These are phyloP conservation scores for Lactarius trivialis DNA, from an alignment of 768 basidiomycete genomes.

Conservation along the genomic window DNA sequence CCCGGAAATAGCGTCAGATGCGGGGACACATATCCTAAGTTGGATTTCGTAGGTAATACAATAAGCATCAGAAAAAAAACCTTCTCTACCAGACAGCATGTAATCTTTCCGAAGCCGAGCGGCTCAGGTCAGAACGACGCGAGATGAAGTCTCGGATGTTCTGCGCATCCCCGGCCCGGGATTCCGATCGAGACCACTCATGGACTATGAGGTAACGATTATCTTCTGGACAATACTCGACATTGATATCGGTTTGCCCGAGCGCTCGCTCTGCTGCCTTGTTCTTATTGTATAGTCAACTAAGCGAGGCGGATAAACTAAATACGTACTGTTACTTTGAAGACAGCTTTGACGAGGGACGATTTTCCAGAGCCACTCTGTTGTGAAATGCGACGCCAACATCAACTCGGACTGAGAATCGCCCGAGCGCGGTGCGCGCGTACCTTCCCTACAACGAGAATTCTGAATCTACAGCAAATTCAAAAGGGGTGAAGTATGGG, in stretches of 20 bases:
- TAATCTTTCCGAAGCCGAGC: neutral
- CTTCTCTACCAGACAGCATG: slow-evolving; percentile 4
- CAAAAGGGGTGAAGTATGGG: neutral
- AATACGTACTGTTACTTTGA: neutral
- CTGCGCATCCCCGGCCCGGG: neutral
- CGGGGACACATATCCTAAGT: neutral
- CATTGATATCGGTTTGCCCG: neutral
- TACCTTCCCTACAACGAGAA: slow-evolving; percentile 8
- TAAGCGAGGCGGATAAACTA: no score
- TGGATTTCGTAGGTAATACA: neutral
- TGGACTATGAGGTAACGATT: neutral
- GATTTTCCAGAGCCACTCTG: slow-evolving; percentile 12
- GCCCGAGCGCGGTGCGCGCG: neutral
- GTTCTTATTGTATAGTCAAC: neutral
- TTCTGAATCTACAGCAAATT: neutral
- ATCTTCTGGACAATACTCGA: neutral
- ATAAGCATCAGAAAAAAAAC: neutral
- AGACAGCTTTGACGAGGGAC: slow-evolving; percentile 1
- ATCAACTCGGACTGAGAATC: neutral
- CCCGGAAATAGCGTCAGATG: no score
- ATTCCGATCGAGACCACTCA: neutral
- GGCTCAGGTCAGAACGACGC: neutral
- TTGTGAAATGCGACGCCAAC: neutral
- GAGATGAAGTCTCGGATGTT: neutral
- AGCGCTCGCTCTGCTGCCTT: neutral